phyloP scores from a whole-genome alignment of 306 rosid genomes.

The Glycine tomentella region DNA sequence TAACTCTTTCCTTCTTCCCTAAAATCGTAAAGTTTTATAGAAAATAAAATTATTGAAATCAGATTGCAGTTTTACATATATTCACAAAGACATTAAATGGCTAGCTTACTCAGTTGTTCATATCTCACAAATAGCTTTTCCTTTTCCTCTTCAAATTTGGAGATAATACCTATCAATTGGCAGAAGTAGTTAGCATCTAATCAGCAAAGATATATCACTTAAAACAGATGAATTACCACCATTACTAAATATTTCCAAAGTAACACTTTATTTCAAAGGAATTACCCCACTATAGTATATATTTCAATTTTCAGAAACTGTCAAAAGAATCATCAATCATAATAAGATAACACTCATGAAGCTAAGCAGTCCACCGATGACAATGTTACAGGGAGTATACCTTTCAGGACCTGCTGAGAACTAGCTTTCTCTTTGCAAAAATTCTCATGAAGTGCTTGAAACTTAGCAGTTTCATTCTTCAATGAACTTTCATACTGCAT shows the following conservation, averaged over 20 bases:
- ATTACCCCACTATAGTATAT: background rate
- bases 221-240: background rate
- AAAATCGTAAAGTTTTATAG: conserved; percentile 36
- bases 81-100: conserved; percentile 9
- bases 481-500: conserved; percentile 83
- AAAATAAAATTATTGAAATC: conserved; percentile 13
- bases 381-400: conserved; percentile 47
- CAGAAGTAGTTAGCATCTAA: conserved; percentile 34
- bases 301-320: conserved; percentile 19
- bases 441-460: conserved; percentile 80
- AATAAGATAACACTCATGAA: background rate
- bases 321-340: conserved; percentile 14
- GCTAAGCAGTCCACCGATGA: background rate
- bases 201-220: conserved; percentile 10
- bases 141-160: conserved; percentile 93
- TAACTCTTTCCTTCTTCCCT: conserved; percentile 83
- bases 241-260: conserved; percentile 6
- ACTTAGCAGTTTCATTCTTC: conserved; percentile 76
- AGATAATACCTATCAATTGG: conserved; percentile 64
- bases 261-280: conserved; percentile 26
- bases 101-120: conserved; percentile 87
- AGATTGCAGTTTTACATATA: background rate
- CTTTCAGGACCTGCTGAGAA: conserved; percentile 82
- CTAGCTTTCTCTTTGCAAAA: conserved; percentile 77
- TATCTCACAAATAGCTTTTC: conserved; percentile 76